Base-by-base conservation (phyloP, 1,284 basidiomycete species). In the Ustilago cynodontis region DNA sequence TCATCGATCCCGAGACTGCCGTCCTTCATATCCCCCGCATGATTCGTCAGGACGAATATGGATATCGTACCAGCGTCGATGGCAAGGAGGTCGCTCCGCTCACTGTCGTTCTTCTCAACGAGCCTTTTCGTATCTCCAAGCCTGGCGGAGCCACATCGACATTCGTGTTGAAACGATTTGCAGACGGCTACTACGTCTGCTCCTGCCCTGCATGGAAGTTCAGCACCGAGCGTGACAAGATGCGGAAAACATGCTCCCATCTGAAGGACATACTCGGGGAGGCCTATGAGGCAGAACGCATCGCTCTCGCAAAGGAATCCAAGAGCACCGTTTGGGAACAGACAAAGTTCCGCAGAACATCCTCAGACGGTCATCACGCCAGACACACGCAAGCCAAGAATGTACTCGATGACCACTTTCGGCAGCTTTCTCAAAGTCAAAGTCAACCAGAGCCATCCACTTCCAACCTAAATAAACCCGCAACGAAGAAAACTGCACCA, bases 171-270 rank as follows among this genome's bases (percentile, higher is more conserved):
- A 73, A 71, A 35, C 70, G 75, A 2, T 65, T 77, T 20, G 33
- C 45, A 5, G 67, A 67, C 0, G 75, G 75, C 20, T 77, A 90
- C 82, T 91, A 90, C 77, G 89, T 89, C 14, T 87, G 86, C 69
- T 76, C 68, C 7, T 87, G 86, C 53, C 79, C 80, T 0, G 80
- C 82, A 0, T 86, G 85, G 90, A 87, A 87, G 54, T 89, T 89
- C 73, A 88, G 88, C 57, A 86, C 86, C 26, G 88, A 88, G 14
- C 83, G 80, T 18, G 88, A 89, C 8, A 87, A 89, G 47, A 89
- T 90, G 76, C 89, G 88, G 1, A 89, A 90, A 20, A 88, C 89
- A 3, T 91, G 91, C 87, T 90, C 91, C 71, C 91, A 92, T 77
- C 86, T 91, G 47, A 88, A 88, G 62, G 82, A 88, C 1, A 83